Conservation (phyloP, 495 filamentous ascomycete genomes). For the Neurospora sp. region DNA sequence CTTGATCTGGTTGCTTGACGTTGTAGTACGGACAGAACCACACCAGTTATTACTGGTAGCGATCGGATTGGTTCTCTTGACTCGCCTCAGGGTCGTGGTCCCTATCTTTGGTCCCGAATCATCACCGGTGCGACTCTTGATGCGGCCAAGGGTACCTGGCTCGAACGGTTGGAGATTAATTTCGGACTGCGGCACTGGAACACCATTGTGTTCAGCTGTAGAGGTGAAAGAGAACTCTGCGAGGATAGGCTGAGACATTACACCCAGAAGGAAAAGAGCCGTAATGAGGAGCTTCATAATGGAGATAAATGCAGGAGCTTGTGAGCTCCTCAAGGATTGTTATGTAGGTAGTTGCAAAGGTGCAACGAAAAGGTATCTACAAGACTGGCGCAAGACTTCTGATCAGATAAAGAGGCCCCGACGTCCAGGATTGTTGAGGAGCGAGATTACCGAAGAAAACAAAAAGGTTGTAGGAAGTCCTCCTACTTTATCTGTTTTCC, state of each 20-base stretch:
- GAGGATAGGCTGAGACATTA: slow-evolving; percentile 5
- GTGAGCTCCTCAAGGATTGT: neutral
- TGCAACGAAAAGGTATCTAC: neutral
- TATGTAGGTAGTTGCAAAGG: neutral
- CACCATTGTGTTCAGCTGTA: slow-evolving; percentile 15
- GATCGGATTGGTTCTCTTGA: slow-evolving; percentile 9
- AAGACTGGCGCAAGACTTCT: neutral
- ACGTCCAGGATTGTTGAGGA: neutral
- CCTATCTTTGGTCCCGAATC: neutral
- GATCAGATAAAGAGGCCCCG: neutral
- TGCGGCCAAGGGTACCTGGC: slow-evolving; percentile 1
- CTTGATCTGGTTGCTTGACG: slow-evolving; percentile 15
- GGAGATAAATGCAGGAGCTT: neutral
- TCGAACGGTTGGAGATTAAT: slow-evolving; percentile 18
- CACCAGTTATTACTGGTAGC: slow-evolving; percentile 21
- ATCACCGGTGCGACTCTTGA: neutral
- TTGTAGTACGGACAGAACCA: slow-evolving; percentile 14
- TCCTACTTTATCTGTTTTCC: neutral
- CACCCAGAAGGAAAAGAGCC: slow-evolving; percentile 7
- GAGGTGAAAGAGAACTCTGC: slow-evolving; percentile 16
- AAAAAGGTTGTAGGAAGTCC: neutral
- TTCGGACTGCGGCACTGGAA: slow-evolving; percentile 12
- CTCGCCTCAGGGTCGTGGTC: neutral
- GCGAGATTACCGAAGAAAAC: neutral
- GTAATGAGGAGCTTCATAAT: slow-evolving; percentile 7